A percentile compares a stretch with the other conserved stretches of the same genome.
These are phyloP conservation scores for Russula abietina DNA, from an alignment of 768 basidiomycete genomes.

Conservation along the genomic window DNA sequence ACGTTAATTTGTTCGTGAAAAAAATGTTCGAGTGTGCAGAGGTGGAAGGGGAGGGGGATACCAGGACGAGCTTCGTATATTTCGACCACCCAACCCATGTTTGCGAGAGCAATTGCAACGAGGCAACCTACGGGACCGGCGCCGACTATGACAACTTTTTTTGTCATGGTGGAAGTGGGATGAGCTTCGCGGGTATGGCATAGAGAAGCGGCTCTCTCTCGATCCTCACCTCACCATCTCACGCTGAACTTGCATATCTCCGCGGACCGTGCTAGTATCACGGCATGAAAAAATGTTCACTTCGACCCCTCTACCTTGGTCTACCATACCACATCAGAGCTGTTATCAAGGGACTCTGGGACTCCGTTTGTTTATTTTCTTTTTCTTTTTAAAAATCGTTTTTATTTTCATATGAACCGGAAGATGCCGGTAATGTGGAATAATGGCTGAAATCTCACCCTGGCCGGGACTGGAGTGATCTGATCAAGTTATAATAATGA, in stretches of 20 bases:
- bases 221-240: background rate
- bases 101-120: slow-evolving; percentile 77
- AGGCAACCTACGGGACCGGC: slow-evolving; percentile 96
- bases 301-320: background rate
- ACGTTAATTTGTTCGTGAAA: background rate
- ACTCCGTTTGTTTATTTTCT: too few species aligned
- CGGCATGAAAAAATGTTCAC: background rate
- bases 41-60: slow-evolving; percentile 29
- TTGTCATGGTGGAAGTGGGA: slow-evolving; percentile 3
- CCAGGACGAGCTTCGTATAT: slow-evolving; percentile 78
- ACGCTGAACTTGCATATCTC: background rate
- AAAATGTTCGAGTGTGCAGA: slow-evolving; percentile 3
- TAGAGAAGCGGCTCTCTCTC: background rate
- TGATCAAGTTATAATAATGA: background rate
- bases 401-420: background rate
- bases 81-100: slow-evolving; percentile 78
- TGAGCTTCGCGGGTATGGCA: background rate
- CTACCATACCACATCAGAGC: too few species aligned
- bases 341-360: too few species aligned
- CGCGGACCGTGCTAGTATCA: background rate
- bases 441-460: background rate
- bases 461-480: background rate
- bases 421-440: background rate
- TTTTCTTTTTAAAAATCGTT: too few species aligned
- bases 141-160: slow-evolving; percentile 64